A percentile compares a stretch with the other conserved stretches of the same genome.
These are phyloP conservation scores for Lachancea cidri DNA, from an alignment of 805 yeast genomes.

Conservation along the genomic window DNA sequence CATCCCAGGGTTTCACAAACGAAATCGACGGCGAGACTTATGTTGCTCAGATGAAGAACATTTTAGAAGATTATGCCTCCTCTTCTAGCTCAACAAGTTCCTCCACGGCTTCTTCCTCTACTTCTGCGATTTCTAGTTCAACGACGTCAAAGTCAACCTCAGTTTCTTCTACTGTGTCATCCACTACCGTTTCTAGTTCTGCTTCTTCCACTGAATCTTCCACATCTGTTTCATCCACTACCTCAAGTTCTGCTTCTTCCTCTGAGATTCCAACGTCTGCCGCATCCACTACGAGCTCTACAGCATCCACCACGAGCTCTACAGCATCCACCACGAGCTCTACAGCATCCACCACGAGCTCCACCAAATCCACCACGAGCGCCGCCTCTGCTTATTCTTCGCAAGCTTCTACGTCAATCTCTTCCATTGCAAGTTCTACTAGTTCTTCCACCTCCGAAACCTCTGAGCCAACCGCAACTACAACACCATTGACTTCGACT, in stretches of 20 bases:
- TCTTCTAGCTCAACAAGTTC: constrained; percentile 16
- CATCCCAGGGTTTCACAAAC: constrained; percentile 60
- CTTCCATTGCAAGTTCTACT: constrained; percentile 6
- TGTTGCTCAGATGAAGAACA: constrained; percentile 39
- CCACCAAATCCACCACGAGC: not conserved
- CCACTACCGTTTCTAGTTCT: constrained; percentile 7
- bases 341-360: constrained; percentile 5
- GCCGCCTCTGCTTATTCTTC: constrained; percentile 9
- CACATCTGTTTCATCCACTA: not conserved
- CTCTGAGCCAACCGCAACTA: constrained; percentile 1
- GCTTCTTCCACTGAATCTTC: constrained; percentile 1
- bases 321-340: constrained; percentile 3
- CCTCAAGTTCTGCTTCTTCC: not conserved
- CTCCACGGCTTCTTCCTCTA: constrained; percentile 12
- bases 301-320: constrained; percentile 2
- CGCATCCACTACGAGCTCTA: too few species aligned
- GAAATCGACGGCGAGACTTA: constrained; percentile 41
- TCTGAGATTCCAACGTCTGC: not conserved
- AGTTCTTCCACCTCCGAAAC: constrained; percentile 8
- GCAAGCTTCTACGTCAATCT: constrained; percentile 4
- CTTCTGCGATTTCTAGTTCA: constrained; percentile 12
- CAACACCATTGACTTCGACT: constrained; percentile 6
- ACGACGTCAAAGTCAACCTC: constrained; percentile 8
- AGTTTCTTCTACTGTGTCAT: constrained; percentile 8
- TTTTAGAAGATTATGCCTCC: constrained; percentile 29